Conservation (phyloP, 106 monocot species). For the Vanilla planifolia region DNA sequence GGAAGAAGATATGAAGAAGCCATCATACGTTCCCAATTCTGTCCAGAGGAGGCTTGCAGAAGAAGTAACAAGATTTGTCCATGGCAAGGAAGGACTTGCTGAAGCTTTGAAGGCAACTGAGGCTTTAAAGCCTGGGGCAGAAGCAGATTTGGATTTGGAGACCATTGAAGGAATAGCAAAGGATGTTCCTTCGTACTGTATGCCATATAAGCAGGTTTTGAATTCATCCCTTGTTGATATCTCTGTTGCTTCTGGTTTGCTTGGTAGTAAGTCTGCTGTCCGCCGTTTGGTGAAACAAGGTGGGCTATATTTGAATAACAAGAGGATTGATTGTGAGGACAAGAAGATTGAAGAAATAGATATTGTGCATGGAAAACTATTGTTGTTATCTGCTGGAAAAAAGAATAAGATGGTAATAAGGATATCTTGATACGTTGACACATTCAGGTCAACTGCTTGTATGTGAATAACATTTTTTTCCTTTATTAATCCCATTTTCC, state of each 20-base stretch:
- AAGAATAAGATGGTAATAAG: slow-evolving; percentile 96
- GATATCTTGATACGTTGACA: slow-evolving; percentile 39
- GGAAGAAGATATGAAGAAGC: slow-evolving; percentile 62
- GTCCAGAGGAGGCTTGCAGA: slow-evolving; percentile 76
- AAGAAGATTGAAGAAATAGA: slow-evolving; percentile 55
- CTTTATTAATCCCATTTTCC: too few species aligned
- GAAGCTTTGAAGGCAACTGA: slow-evolving; percentile 81
- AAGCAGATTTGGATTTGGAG: slow-evolving; percentile 53
- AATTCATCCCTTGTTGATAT: slow-evolving; percentile 67
- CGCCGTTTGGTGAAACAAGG: slow-evolving; percentile 79
- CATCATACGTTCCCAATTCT: slow-evolving; percentile 67
- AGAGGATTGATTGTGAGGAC: slow-evolving; percentile 68
- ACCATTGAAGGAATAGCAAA: slow-evolving; percentile 72
- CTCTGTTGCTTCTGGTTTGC: slow-evolving; percentile 61
- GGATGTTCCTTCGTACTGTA: slow-evolving; percentile 72
- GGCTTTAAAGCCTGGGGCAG: slow-evolving; percentile 70
- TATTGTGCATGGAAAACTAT: slow-evolving; percentile 73
- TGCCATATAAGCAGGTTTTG: slow-evolving; percentile 58
- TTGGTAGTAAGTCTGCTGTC: slow-evolving; percentile 73
- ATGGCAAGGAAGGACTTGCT: slow-evolving; percentile 71
- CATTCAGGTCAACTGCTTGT: background rate
- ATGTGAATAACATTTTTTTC: background rate
- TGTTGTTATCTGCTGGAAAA: slow-evolving; percentile 91
- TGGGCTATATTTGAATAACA: slow-evolving; percentile 87
- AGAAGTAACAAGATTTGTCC: slow-evolving; percentile 83